Percentiles rank a stretch among this genome's conserved stretches.
Evolutionary conservation across 345 rosid species (phyloP).

Genomic region (Gossypium thurberi): DNA sequence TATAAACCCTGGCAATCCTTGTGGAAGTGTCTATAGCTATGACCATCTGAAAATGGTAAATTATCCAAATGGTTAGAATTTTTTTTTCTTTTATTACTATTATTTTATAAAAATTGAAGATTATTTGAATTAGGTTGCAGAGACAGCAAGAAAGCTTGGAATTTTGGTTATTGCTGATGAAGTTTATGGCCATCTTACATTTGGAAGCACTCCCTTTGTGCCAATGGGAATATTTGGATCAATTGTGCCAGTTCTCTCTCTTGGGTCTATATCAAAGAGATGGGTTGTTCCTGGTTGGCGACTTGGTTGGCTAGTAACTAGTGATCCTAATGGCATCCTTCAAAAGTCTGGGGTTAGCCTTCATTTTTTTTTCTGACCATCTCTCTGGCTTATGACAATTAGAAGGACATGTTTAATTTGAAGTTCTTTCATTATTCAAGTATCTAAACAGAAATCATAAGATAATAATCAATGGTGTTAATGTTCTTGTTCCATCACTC

Average conservation of each 20-base stretch:
- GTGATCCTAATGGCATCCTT: constrained; percentile 48
- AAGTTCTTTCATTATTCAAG: background rate
- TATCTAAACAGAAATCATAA: too few relatives aligned
- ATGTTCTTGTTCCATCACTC: background rate
- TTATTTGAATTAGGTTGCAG: constrained; percentile 47
- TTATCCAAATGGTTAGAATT: background rate
- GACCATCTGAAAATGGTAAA: constrained; percentile 39
- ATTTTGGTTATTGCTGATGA: constrained; percentile 66
- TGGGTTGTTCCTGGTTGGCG: constrained; percentile 66
- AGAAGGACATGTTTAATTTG: background rate
- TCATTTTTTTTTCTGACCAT: background rate
- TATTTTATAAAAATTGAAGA: background rate
- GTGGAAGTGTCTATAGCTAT: constrained; percentile 40
- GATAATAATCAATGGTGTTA: background rate
- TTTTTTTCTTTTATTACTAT: background rate
- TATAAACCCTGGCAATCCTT: constrained; percentile 48
- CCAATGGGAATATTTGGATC: constrained; percentile 65
- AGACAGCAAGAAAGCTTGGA: constrained; percentile 52
- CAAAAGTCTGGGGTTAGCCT: constrained; percentile 37
- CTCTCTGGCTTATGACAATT: background rate
- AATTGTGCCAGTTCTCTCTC: constrained; percentile 45
- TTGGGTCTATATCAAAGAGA: constrained; percentile 67
- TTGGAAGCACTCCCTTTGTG: constrained; percentile 47
- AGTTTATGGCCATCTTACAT: constrained; percentile 49
- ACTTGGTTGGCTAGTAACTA: constrained; percentile 60